Base-by-base conservation (phyloP, 2,329 filamentous ascomycete genomes). In the Macrophomina tecta region DNA sequence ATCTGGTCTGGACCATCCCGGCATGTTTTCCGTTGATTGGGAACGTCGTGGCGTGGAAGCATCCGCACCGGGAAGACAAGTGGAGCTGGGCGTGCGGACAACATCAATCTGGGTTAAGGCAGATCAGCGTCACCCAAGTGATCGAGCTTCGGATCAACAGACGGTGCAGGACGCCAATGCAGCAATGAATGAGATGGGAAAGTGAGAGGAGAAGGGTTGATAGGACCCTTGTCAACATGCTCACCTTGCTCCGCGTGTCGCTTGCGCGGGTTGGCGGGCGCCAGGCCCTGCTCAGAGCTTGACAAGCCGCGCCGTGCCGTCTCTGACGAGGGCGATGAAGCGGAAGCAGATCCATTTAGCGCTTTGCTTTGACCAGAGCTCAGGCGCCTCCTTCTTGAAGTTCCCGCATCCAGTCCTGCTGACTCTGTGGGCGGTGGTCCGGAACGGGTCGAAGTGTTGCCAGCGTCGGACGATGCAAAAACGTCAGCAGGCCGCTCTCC, bases 401-500 rank as follows among this genome's bases (percentile, higher is more conserved):
- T 28, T 30, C 46, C 18, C 40, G 34, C 55, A 32, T 38, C 28
- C 18, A n/a, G 53, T 28, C 49, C 49, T 28, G 49, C 32, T 55
- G 52, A 55, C 14, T 60, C 56, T 28, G 40, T 48, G 5, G 40
- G 30, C 14, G 56, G 56, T 18, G 42, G 23, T 48, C 53, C 38
- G 56, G 56, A 30, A 9, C 56, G 42, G 40, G 56, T 48, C 16
- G 58, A 49, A 32, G 58, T 6, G 28, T 48, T 32, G 16, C 16
- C 56, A 36, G 28, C 30, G 32, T 38, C 34, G 52, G 16, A 16
- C 34, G 63, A 65, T 28, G 48, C 49, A 49, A 66, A 66, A 38
- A 66, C 64, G 32, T 66, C 64, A 40, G 64, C 64, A 36, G 64
- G 64, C 11, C 64, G 64, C 42, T 66, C 64, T 32, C 64, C 64